Percentiles rank a stretch among this genome's conserved stretches.
These are phyloP conservation scores for Retiboletus flavoniger DNA, from an alignment of 1,284 basidiomycete species.

Conservation along the genomic window DNA sequence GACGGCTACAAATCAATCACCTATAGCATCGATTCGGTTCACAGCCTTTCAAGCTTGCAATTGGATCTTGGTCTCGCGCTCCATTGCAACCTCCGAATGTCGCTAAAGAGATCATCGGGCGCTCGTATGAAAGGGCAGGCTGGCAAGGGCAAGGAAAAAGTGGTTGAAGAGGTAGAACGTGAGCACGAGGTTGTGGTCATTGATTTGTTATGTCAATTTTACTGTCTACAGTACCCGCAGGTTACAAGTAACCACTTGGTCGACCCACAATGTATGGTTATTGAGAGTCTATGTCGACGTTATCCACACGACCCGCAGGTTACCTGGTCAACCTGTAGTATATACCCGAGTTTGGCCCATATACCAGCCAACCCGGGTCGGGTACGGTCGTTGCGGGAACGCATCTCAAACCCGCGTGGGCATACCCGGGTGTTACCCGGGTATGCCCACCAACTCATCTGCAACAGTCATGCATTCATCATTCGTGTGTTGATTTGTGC, in stretches of 20 bases:
- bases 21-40: not conserved
- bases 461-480: too few species aligned
- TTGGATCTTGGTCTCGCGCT: not conserved
- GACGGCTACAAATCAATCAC: not conserved
- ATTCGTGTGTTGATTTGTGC: too few species aligned
- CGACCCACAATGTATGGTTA: too few species aligned
- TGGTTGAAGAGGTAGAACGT: not conserved
- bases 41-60: not conserved
- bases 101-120: not conserved
- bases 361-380: too few species aligned
- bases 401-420: not conserved
- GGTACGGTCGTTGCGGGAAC: not conserved
- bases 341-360: not conserved
- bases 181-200: not conserved
- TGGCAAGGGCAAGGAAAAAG: not conserved
- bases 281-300: not conserved
- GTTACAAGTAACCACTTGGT: too few species aligned
- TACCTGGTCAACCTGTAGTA: not conserved
- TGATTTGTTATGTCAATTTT: not conserved
- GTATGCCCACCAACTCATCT: too few species aligned
- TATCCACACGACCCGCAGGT: not conserved
- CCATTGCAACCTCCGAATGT: not conserved
- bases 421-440: too few species aligned
- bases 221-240: not conserved
- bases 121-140: not conserved